Percentiles rank a stretch among this genome's conserved stretches.
phyloP scores from a whole-genome alignment of 2,329 filamentous ascomycete species.

The Aspergillus clavatus region DNA sequence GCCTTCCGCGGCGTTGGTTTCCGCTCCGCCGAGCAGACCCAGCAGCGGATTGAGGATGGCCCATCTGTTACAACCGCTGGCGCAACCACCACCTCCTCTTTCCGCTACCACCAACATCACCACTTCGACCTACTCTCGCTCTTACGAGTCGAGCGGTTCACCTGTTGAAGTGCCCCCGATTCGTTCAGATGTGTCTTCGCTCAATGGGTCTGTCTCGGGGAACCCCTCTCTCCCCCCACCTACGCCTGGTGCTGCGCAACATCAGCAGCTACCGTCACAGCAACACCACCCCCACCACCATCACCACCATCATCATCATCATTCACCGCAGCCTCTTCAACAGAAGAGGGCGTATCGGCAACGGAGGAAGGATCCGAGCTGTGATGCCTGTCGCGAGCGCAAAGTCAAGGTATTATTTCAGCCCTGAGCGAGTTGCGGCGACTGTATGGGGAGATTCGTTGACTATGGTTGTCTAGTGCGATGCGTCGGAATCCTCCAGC shows the following conservation, averaged over 20 bases:
- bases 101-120: too few relatives aligned
- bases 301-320: slow-evolving; percentile 12
- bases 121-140: slow-evolving; percentile 31
- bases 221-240: slow-evolving; percentile 28
- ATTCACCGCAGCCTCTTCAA: slow-evolving; percentile 63
- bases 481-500: slow-evolving; percentile 91
- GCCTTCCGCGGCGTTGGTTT: slow-evolving; percentile 25
- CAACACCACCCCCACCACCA: slow-evolving; percentile 36
- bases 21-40: slow-evolving; percentile 37
- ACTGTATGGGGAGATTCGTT: slow-evolving; percentile 1
- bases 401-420: slow-evolving; percentile 57
- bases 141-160: slow-evolving; percentile 39
- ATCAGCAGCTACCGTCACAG: slow-evolving; percentile 51
- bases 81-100: slow-evolving; percentile 21
- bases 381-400: slow-evolving; percentile 87
- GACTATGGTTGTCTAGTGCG: slow-evolving; percentile 54
- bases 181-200: slow-evolving; percentile 30
- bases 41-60: slow-evolving; percentile 39
- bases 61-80: slow-evolving; percentile 37
- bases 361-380: slow-evolving; percentile 91
- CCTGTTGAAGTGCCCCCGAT: slow-evolving; percentile 35
- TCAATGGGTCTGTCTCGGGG: slow-evolving; percentile 40
- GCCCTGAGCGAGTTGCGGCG: background rate
- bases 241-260: slow-evolving; percentile 44
- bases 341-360: slow-evolving; percentile 92